Conservation (phyloP, 176 grass and related monocot species). For the Oryza glaberrima region DNA sequence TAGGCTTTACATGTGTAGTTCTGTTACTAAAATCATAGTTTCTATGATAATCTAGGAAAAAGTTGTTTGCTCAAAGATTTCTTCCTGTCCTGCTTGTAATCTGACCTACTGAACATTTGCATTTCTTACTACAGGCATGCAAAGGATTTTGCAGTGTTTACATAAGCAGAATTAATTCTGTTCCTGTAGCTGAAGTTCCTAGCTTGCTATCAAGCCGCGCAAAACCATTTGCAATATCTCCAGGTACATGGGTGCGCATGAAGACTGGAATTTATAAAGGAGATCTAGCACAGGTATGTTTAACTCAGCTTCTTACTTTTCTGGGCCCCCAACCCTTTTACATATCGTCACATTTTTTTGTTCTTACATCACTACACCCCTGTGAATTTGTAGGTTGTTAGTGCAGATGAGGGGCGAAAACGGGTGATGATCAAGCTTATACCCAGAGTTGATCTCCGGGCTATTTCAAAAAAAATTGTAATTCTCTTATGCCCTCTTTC, state of each 20-base stretch:
- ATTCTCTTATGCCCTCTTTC: constrained; percentile 23
- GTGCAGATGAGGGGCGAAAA: constrained; percentile 65
- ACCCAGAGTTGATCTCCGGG: constrained; percentile 87
- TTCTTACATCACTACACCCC: constrained; percentile 38
- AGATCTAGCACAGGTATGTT: constrained; percentile 82
- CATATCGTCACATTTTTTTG: constrained; percentile 31
- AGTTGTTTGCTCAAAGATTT: constrained; percentile 14
- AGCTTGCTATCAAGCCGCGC: constrained; percentile 69
- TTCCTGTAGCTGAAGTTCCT: constrained; percentile 78
- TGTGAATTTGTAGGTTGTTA: constrained; percentile 69
- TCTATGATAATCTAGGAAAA: constrained; percentile 1
- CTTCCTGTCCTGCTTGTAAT: constrained; percentile 33
- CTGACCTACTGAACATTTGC: constrained; percentile 21
- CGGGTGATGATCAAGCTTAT: constrained; percentile 87
- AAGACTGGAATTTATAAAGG: constrained; percentile 98
- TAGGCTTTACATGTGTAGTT: background rate
- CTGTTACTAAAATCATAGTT: constrained; percentile 6
- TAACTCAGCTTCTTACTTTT: background rate
- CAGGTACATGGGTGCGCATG: constrained; percentile 87
- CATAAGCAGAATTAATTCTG: constrained; percentile 64
- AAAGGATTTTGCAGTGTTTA: constrained; percentile 97
- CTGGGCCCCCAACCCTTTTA: constrained; percentile 11
- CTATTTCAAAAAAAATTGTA: constrained; percentile 93
- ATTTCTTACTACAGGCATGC: constrained; percentile 71
- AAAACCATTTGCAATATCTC: constrained; percentile 73